Evolutionary conservation across 495 filamentous ascomycete species (phyloP), one percentile per base, ranked within the genome.

Genomic region (Aspergillus wentii): DNA sequence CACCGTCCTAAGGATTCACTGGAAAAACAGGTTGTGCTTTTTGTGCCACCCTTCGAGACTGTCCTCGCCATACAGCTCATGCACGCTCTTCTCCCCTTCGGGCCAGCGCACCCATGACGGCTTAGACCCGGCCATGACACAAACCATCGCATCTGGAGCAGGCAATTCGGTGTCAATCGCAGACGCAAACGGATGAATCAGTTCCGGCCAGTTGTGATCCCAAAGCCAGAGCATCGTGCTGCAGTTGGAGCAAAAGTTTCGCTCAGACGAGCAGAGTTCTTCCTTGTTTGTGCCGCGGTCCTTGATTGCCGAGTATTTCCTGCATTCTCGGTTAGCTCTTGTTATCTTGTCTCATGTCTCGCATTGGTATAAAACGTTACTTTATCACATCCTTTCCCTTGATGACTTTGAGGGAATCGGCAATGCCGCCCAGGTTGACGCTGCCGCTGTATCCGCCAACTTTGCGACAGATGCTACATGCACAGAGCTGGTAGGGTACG

Each of bases 381-480:
- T 71, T 76, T 52, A 76, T 72, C 18, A 67, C 37, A 9, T 70
- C 53, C 37, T 70, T 48, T 8, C 75, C 71, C 40, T 68, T 72
- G 13, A 47, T 66, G 30, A 74, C 56, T 16, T 74, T 50, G 8
- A 76, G 44, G 17, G 62, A 72, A 34, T 67, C 49, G 22, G 63
- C 61, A 18, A 71, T 64, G 9, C 66, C 74, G 10, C 74, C 74
- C 2, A 76, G 56, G 36, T 78, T 78, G 16, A 75, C 70, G 16
- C 54, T 56, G 7, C 75, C 74, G 31, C 48, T 46, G 39, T 72
- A 64, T 17, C 73, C 72, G 17, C 64, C 68, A 18, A 71, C 59
- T 52, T 77, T 76, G 35, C 74, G 70, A 35, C 72, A 79, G 49
- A 78, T 79, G 38, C 69, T 69, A 46, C 72, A 77, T 13, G 70